Conservation (phyloP, 1,284 basidiomycete genomes). For the Cerioporus squamosus region DNA sequence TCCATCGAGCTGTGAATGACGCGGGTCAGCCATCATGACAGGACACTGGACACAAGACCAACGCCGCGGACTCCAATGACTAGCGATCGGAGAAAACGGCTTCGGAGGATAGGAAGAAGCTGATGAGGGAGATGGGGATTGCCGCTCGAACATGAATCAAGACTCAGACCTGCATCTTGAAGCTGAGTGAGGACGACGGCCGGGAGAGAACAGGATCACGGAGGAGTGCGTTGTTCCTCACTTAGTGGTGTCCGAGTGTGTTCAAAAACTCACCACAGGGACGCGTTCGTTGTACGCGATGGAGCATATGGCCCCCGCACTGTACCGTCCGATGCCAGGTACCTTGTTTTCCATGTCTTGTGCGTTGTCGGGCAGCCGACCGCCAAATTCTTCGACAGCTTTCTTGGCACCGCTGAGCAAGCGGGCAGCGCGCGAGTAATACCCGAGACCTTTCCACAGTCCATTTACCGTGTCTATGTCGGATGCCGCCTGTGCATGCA, state of each 20-base stretch:
- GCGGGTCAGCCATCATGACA: constrained; percentile 9
- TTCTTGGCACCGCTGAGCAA: constrained; percentile 82
- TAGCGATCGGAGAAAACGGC: background rate
- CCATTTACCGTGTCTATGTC: constrained; percentile 87
- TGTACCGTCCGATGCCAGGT: constrained; percentile 92
- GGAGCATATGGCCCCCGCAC: constrained; percentile 86
- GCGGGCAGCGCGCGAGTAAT: constrained; percentile 87
- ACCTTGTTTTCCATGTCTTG: constrained; percentile 84
- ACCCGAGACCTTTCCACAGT: constrained; percentile 90
- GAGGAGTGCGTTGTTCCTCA: too few relatives aligned
- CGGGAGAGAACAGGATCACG: too few relatives aligned
- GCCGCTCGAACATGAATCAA: background rate
- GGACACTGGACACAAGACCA: background rate
- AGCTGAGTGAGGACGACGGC: too few relatives aligned
- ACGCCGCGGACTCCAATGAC: background rate
- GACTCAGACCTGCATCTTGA: too few relatives aligned
- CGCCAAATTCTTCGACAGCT: constrained; percentile 67
- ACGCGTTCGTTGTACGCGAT: constrained; percentile 88
- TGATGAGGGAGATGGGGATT: constrained; percentile 9
- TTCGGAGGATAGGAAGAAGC: constrained; percentile 6
- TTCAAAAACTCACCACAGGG: constrained; percentile 72
- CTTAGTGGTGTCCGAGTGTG: background rate
- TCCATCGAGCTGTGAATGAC: constrained; percentile 75
- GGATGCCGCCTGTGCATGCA: constrained; percentile 55
- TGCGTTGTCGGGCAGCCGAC: constrained; percentile 80